Evolutionary conservation across 495 filamentous ascomycete genomes (phyloP), one percentile per base, ranked within the genome.

Genomic region (Chaetomidium leptoderma): DNA sequence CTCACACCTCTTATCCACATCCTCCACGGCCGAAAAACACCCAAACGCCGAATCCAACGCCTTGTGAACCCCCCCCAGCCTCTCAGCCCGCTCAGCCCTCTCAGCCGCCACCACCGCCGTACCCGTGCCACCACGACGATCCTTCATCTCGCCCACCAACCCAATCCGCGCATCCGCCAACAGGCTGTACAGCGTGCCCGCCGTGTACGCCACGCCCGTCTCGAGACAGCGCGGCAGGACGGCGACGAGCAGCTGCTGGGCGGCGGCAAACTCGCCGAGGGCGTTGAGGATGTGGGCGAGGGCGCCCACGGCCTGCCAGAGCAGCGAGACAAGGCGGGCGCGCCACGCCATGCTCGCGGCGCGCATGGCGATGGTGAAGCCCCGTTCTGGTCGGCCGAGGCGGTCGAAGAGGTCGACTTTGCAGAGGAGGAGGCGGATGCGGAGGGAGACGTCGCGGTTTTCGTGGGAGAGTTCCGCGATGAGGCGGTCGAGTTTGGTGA

Each of bases 141-240:
- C 44, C 27, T 47, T 17, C 64, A 70, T 60, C 37, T 76, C 69
- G 1, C 89, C 87, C 0, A 90, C 92, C 63, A 90, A 74, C 0
- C 92, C 92, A 79, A 95, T 87, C 62, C 89, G 81, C 0, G 88
- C 87, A 67, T 97, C 91, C 5, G 86, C 90, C 9, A 95, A 78
- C n/a, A 83, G 70, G 19, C 83, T 83, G 70, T 90, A 93, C 32
- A 90, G 78, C 47, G 80, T 78, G 4, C 83, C 92, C 11, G 79
- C 78, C 21, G 91, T 74, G 17, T 74, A 75, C 13, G 80, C 77
- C 50, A 90, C 83, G 57, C 87, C 86, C 33, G 83, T 81, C 69
- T 96, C 90, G 10, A 95, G 76, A 4, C 88, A 81, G 63, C 91
- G 87, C n/a, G 92, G 92, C 65, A 96, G 79, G 19, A 92, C 80